A percentile compares a stretch with the other conserved stretches of the same genome.
These are phyloP conservation scores for Aspergillus pseudoglaucus DNA, from an alignment of 2,329 filamentous ascomycete genomes.

Conservation along the genomic window DNA sequence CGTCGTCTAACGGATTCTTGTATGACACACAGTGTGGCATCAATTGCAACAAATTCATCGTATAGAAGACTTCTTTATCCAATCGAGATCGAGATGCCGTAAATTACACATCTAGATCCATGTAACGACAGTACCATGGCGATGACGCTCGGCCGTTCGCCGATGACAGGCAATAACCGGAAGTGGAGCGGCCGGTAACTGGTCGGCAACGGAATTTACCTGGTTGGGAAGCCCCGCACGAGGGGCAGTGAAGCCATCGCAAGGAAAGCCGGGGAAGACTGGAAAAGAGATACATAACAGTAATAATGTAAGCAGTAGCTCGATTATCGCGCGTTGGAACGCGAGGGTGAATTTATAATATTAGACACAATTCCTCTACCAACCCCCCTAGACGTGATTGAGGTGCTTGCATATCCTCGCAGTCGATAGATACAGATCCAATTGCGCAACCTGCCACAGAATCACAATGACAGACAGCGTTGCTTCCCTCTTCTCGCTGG, in stretches of 20 bases:
- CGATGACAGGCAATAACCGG: constrained; percentile 10
- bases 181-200: constrained; percentile 10
- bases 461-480: constrained; percentile 22
- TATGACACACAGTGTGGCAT: too few species aligned
- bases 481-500: constrained; percentile 32
- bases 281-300: background rate
- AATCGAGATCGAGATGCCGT: background rate
- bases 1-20: too few species aligned
- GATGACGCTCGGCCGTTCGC: background rate
- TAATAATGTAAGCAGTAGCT: too few species aligned
- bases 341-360: background rate
- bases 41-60: too few species aligned
- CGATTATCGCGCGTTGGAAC: too few species aligned
- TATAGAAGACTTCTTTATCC: too few species aligned
- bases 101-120: too few species aligned
- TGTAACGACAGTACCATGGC: too few species aligned
- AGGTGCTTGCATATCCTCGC: background rate
- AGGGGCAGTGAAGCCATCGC: background rate
- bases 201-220: constrained; percentile 11
- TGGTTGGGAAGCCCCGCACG: constrained; percentile 3
- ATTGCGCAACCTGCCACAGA: background rate
- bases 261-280: background rate
- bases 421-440: background rate
- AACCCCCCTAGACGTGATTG: background rate
- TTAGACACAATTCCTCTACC: background rate